Evolutionary conservation across 176 grass and related monocot genomes (phyloP), one percentile per base, ranked within the genome.

Genomic region (Lolium rigidum): DNA sequence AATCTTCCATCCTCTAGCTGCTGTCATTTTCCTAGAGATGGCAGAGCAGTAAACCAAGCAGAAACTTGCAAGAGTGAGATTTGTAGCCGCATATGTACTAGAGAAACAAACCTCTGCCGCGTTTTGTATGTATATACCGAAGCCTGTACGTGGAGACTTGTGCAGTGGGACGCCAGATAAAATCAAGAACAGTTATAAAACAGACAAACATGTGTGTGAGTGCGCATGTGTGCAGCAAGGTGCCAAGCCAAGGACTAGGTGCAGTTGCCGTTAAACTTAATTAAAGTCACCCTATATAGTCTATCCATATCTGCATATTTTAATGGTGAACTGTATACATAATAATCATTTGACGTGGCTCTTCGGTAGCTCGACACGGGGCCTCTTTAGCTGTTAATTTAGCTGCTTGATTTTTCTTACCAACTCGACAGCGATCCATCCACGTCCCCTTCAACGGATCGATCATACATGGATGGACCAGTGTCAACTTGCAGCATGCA

Each of bases 31-130:
- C 74, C 39, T 50, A 18, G 25, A 56, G 35, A 24, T 57, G 66
- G 61, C 73, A 24, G 46, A 47, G n/a, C 16, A 64, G 64, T 80
- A 70, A 75, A 82, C 83, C 83, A 90, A 89, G 70, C 39, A 70
- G 78, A 86, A 86, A 59, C 25, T 50, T 63, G 75, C 61, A 79
- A 83, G 81, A 71, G 87, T 79, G 74, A 79, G 74, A 88, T 79
- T 63, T 84, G 86, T 24, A 57, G 48, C 24, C 38, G 10, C 64
- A 52, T 15, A 65, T 16, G 35, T 35, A 74, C 70, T 51, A 10
- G 15, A 25, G 25, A 66, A 51, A 56, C 48, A 87, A 87, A 58
- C 77, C 59, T 63, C 59, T 52, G 72, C 72, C 39, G 28, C 59
- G 10, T 43, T 26, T 59, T 46, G 70, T 72, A 47, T 72, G 51